Percentiles rank a stretch among this genome's conserved stretches.
These are phyloP conservation scores for Sporothrix curviconia DNA, from an alignment of 2,329 filamentous ascomycete genomes.

Conservation along the genomic window DNA sequence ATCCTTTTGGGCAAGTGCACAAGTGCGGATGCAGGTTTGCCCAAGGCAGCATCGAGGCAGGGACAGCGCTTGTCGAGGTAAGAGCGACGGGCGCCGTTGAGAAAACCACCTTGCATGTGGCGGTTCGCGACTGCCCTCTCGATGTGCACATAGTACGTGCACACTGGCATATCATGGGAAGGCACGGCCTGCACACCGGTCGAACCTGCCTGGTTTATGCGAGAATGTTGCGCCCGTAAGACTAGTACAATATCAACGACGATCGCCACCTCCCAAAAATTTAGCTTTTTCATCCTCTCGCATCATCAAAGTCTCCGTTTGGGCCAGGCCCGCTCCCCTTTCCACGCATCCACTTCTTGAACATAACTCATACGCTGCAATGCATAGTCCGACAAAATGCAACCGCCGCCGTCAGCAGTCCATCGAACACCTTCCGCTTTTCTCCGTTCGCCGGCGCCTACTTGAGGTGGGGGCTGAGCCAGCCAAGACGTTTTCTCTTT, in stretches of 20 bases:
- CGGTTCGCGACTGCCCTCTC: too few relatives aligned
- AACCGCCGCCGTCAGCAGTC: not conserved
- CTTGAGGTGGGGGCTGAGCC: not conserved
- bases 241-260: not conserved
- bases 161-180: too few relatives aligned
- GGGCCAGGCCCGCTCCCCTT: not conserved
- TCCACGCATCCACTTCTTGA: not conserved
- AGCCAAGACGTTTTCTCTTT: slow-evolving; percentile 1
- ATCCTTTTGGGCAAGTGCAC: not conserved
- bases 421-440: not conserved
- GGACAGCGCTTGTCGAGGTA: not conserved
- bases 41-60: not conserved
- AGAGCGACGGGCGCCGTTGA: too few relatives aligned
- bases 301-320: not conserved
- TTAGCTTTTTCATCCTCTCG: not conserved
- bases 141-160: too few relatives aligned
- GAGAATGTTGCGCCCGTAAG: too few relatives aligned
- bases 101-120: too few relatives aligned
- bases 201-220: too few relatives aligned
- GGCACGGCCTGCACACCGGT: too few relatives aligned
- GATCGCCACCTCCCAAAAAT: not conserved
- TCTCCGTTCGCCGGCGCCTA: not conserved
- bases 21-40: not conserved
- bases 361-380: slow-evolving; percentile 2
- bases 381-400: slow-evolving; percentile 2